phyloP scores from a whole-genome alignment of 2,329 filamentous ascomycete genomes.

The Neonectria magnoliae region DNA sequence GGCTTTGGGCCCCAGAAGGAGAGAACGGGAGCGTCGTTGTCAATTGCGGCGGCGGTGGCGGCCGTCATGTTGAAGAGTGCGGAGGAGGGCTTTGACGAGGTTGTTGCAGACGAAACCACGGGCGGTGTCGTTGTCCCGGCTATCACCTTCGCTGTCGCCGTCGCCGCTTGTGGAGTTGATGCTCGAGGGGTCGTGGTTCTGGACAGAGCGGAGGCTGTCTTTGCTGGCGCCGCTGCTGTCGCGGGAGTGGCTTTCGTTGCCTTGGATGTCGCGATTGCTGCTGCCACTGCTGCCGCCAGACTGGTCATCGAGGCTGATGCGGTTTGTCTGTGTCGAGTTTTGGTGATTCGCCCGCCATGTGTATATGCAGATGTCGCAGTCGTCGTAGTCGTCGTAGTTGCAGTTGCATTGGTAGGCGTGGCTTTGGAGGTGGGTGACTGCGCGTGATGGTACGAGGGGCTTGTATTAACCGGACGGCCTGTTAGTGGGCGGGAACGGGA shows the following conservation, averaged over 20 bases:
- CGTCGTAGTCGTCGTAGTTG: neutral
- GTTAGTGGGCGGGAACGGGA: conserved; percentile 28
- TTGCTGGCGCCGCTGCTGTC: neutral
- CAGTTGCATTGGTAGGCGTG: conserved; percentile 2
- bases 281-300: conserved; percentile 28
- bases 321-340: conserved; percentile 36
- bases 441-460: conserved; percentile 5
- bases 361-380: conserved; percentile 17
- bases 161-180: conserved; percentile 1
- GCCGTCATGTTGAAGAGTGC: conserved; percentile 24
- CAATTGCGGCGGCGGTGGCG: conserved; percentile 32
- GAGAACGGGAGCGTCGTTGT: conserved; percentile 61
- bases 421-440: neutral
- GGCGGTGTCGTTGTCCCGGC: neutral
- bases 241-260: neutral
- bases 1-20: conserved; percentile 68
- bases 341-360: conserved; percentile 42
- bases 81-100: conserved; percentile 19
- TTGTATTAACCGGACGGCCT: conserved; percentile 23
- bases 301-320: conserved; percentile 31
- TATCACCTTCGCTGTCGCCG: neutral
- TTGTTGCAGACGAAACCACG: conserved; percentile 10
- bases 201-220: neutral
- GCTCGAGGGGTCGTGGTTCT: conserved; percentile 2
- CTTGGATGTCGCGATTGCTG: conserved; percentile 29